Conservation (phyloP, 2,329 filamentous ascomycete genomes). For the Nemania serpens region DNA sequence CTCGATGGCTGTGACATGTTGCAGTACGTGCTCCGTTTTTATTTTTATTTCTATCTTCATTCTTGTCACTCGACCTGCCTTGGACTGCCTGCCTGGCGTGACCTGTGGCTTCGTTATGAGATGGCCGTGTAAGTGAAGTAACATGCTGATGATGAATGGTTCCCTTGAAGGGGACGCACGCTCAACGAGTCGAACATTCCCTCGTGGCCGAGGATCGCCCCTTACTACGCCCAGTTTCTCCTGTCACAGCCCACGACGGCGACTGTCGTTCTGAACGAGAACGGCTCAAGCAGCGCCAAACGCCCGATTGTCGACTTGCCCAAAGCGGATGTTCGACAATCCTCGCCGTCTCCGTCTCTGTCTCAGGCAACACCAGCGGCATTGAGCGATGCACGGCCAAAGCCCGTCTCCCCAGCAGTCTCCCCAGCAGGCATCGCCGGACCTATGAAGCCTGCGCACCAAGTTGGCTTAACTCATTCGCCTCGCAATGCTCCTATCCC, state of each 20-base stretch:
- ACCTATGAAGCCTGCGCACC: constrained; percentile 5
- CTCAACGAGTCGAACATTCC: constrained; percentile 61
- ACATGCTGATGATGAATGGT: constrained; percentile 29
- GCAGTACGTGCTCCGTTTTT: constrained; percentile 54
- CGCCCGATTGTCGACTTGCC: constrained; percentile 22
- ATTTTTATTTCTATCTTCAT: not conserved
- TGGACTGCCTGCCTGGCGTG: constrained; percentile 14
- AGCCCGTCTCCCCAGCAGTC: constrained; percentile 1
- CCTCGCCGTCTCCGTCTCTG: not conserved
- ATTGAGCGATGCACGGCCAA: constrained; percentile 19
- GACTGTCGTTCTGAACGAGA: constrained; percentile 25
- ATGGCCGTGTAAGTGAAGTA: constrained; percentile 18
- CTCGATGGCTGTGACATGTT: constrained; percentile 62
- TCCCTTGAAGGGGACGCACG: constrained; percentile 48
- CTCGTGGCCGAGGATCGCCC: constrained; percentile 50
- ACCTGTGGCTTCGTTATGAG: constrained; percentile 4
- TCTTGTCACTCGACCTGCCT: not conserved
- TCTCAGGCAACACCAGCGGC: constrained; percentile 19
- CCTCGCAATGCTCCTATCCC: constrained; percentile 3
- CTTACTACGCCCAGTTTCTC: constrained; percentile 43
- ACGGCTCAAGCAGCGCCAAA: constrained; percentile 20
- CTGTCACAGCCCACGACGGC: constrained; percentile 23
- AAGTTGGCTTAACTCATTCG: not conserved
- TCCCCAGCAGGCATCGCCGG: not conserved
- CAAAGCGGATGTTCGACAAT: constrained; percentile 19